Evolutionary conservation across 2,329 filamentous ascomycete species (phyloP).

Genomic region (Paracoccidioides lutzii): DNA sequence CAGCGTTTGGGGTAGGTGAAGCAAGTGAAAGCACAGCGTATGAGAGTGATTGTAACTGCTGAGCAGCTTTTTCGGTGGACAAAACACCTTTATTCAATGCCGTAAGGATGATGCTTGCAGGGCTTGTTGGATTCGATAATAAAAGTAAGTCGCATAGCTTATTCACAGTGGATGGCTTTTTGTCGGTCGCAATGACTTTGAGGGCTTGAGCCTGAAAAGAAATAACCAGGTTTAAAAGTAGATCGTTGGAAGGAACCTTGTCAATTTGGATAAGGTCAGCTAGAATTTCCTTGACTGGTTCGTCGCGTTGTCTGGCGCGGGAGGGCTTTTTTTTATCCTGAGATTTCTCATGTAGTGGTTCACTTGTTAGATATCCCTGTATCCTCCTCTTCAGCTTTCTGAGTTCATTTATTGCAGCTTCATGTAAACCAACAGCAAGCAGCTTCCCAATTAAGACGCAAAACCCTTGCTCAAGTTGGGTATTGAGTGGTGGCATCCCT

Average conservation of each 20-base stretch:
- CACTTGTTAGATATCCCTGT: constrained; percentile 19
- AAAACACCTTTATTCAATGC: constrained; percentile 26
- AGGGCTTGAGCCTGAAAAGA: constrained; percentile 30
- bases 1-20: constrained; percentile 11
- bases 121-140: constrained; percentile 25
- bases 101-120: constrained; percentile 26
- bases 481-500: constrained; percentile 15
- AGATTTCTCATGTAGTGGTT: constrained; percentile 3
- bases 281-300: constrained; percentile 23
- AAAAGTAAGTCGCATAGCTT: constrained; percentile 22
- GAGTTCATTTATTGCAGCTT: constrained; percentile 31
- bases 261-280: constrained; percentile 26
- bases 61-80: constrained; percentile 27
- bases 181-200: constrained; percentile 25
- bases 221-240: constrained; percentile 23
- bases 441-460: constrained; percentile 31
- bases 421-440: constrained; percentile 28
- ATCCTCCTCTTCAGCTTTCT: constrained; percentile 26
- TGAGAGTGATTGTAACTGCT: constrained; percentile 34
- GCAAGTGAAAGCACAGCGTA: constrained; percentile 27
- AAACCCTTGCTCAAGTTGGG: constrained; percentile 30
- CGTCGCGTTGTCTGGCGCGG: constrained; percentile 4
- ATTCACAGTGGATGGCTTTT: constrained; percentile 20
- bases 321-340: constrained; percentile 2
- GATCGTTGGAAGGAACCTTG: constrained; percentile 16